phyloP scores from a whole-genome alignment of 2,329 filamentous ascomycete species.

The Verticillium isaacii region DNA sequence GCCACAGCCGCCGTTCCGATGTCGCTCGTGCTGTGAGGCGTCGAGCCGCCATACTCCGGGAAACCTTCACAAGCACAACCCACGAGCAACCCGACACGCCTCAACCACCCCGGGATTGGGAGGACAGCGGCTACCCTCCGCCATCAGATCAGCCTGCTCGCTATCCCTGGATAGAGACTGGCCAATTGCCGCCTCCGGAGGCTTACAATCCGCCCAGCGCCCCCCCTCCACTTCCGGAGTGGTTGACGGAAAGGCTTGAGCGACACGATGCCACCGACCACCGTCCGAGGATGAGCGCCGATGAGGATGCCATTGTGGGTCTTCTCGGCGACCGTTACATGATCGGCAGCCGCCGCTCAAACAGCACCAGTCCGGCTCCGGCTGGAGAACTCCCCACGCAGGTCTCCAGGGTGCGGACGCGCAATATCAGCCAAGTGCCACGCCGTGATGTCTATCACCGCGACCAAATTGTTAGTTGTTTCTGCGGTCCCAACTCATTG shows the following conservation, averaged over 20 bases:
- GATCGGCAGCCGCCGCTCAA: neutral
- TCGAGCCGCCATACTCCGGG: constrained; percentile 13
- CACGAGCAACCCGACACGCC: neutral
- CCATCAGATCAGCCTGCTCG: constrained; percentile 6
- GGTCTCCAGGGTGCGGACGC: neutral
- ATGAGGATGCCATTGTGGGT: neutral
- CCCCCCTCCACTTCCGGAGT: neutral
- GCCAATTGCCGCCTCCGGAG: constrained; percentile 10
- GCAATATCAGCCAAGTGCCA: neutral
- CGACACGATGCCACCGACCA: neutral
- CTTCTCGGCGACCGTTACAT: neutral
- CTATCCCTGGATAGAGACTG: constrained; percentile 14
- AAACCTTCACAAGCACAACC: constrained; percentile 7
- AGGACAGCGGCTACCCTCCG: neutral
- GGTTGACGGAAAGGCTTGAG: neutral
- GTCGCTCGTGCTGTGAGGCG: constrained; percentile 24
- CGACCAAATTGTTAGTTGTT: neutral
- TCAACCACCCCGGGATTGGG: neutral
- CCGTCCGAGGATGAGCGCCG: too few species aligned
- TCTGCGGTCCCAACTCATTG: too few species aligned
- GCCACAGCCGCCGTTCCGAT: constrained; percentile 27
- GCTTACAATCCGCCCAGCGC: constrained; percentile 4
- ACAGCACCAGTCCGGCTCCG: neutral
- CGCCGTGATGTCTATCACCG: neutral
- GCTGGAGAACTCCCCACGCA: neutral